Percentiles rank a stretch among this genome's conserved stretches.
phyloP scores from a whole-genome alignment of 805 yeast species.

The Schwanniomyces pseudopolymorphus region DNA sequence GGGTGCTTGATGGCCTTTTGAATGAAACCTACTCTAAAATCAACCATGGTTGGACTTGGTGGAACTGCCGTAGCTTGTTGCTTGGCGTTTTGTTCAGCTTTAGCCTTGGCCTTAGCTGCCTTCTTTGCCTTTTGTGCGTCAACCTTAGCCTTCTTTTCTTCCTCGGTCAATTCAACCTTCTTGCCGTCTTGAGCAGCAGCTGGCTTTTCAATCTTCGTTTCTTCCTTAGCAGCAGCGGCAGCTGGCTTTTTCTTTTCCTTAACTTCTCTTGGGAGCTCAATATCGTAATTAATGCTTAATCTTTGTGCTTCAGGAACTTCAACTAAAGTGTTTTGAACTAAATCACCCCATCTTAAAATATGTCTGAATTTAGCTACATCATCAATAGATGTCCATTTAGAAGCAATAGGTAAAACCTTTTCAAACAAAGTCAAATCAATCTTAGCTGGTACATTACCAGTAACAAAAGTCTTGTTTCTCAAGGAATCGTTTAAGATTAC shows the following conservation, averaged over 20 bases:
- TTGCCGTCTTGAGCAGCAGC: slow-evolving; percentile 34
- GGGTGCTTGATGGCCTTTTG: slow-evolving; percentile 97
- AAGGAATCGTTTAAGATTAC: slow-evolving; percentile 63
- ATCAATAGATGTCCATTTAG: slow-evolving; percentile 52
- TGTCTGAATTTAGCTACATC: slow-evolving; percentile 72
- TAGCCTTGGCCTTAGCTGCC: slow-evolving; percentile 62
- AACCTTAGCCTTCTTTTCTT: slow-evolving; percentile 44
- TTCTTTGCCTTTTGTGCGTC: slow-evolving; percentile 64
- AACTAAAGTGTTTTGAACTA: slow-evolving; percentile 68
- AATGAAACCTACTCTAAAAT: slow-evolving; percentile 93
- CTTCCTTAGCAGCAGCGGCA: slow-evolving; percentile 18
- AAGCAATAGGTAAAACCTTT: slow-evolving; percentile 59
- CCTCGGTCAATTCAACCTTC: slow-evolving; percentile 31
- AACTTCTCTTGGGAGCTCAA: slow-evolving; percentile 72
- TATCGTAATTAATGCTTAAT: slow-evolving; percentile 55
- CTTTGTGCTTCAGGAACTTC: slow-evolving; percentile 52
- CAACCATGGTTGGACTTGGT: slow-evolving; percentile 81
- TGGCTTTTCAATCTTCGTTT: slow-evolving; percentile 11
- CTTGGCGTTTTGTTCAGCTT: slow-evolving; percentile 50
- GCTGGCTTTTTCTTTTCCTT: slow-evolving; percentile 58
- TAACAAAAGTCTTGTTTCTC: slow-evolving; percentile 66
- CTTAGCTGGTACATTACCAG: slow-evolving; percentile 64
- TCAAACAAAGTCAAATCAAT: slow-evolving; percentile 75
- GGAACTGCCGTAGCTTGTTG: slow-evolving; percentile 58
- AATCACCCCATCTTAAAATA: slow-evolving; percentile 88